Evolutionary conservation across 1,139 yeast species (phyloP).

Genomic region (Geotrichum klebahnii): DNA sequence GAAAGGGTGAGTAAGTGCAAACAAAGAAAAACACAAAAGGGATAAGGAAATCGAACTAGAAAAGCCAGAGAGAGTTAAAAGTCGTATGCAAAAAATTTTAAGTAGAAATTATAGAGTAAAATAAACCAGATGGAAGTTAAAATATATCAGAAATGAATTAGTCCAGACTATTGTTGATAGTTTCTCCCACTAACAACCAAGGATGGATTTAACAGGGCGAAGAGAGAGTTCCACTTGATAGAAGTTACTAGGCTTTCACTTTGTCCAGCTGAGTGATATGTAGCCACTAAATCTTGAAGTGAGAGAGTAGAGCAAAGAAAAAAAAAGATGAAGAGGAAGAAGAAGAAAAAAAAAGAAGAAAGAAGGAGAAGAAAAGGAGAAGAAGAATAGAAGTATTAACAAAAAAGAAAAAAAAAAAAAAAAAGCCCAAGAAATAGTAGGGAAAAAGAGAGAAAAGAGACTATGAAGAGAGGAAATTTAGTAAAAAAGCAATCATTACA

Average conservation of each 20-base stretch:
- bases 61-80: neutral
- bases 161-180: too few species aligned
- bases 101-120: neutral
- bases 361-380: neutral
- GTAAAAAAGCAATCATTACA: neutral
- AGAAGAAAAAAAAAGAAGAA: slow-evolving; percentile 2
- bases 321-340: neutral
- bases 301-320: neutral
- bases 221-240: too few species aligned
- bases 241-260: slow-evolving; percentile 12
- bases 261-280: slow-evolving; percentile 14
- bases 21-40: neutral
- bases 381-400: neutral
- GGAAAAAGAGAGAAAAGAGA: neutral
- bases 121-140: neutral
- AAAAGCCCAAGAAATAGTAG: neutral
- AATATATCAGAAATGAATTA: neutral
- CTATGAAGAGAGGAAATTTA: too few species aligned
- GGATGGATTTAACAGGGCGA: too few species aligned
- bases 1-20: neutral
- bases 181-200: too few species aligned
- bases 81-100: slow-evolving; percentile 1
- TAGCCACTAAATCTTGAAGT: neutral
- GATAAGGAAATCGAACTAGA: neutral
- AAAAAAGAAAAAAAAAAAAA: neutral